Evolutionary conservation across 768 basidiomycete genomes (phyloP), one percentile per base, ranked within the genome.

Genomic region (Phanerodontia chrysosporium): DNA sequence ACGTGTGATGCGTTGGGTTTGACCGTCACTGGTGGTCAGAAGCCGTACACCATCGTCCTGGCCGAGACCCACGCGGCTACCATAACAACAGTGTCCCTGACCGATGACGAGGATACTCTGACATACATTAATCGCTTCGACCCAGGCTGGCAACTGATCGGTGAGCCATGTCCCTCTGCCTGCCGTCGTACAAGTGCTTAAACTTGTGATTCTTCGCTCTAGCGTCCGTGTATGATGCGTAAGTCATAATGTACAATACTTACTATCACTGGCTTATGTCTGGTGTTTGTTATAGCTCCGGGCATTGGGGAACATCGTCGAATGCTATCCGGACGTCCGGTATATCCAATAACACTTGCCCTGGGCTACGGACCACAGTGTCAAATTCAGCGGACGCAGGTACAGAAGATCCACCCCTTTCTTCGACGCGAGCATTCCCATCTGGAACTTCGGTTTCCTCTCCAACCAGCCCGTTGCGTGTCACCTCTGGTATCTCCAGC

Each of bases 91-190:
- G n/a, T n/a, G n/a, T n/a, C n/a, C n/a, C n/a, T n/a, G n/a, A n/a
- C n/a, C n/a, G 58, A 65, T 0, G 67, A 66, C 1, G 76, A 76
- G 58, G 71, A 78, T 58, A 62, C 58, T 1, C 75, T 78, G 56
- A 77, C 78, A 0, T 80, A 69, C 61, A 78, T 78, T 53, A 74
- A 80, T 59, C 72, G 76, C 5, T 77, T 74, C 4, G 65, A 68
- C 48, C 75, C 78, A 3, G 61, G 61, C 21, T 62, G 66, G 6
- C 65, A 66, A 30, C 60, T 83, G 16, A 62, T 83, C 51, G 77
- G 82, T 80, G 56, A 64, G 76, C n/a, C 66, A 35, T 18, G 9
- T 12, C 29, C 12, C 9, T n/a, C 30, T 45, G 18, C n/a, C 44
- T 18, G n/a, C 1, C 29, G 3, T 44, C 5, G 16, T 18, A 24